These are phyloP conservation scores for Urtica urens DNA, from an alignment of 306 rosid genomes.

Conservation along the genomic window DNA sequence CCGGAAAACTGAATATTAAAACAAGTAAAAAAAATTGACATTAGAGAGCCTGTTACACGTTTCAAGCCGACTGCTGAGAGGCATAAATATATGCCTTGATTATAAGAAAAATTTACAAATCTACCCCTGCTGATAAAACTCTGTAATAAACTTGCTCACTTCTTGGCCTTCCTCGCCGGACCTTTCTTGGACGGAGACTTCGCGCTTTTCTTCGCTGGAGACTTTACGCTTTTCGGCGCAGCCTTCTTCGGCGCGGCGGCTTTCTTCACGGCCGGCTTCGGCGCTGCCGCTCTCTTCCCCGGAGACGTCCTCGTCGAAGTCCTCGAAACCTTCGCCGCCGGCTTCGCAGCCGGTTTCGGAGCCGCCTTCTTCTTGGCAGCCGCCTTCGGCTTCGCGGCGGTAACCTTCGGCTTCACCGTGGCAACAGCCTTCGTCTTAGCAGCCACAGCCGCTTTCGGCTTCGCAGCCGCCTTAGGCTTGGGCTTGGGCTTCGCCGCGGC, in stretches of 20 bases:
- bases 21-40: slow-evolving; percentile 13
- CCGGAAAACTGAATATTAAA: no score
- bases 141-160: slow-evolving; percentile 27
- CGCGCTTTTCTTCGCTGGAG: slow-evolving; percentile 32
- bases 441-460: slow-evolving; percentile 16
- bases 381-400: slow-evolving; percentile 25
- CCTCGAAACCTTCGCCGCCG: slow-evolving; percentile 53
- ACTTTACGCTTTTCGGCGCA: slow-evolving; percentile 1
- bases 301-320: slow-evolving; percentile 60
- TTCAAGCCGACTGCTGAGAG: slow-evolving; percentile 13
- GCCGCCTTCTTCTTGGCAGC: slow-evolving; percentile 27
- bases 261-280: slow-evolving; percentile 36
- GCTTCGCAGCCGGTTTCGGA: slow-evolving; percentile 35
- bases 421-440: slow-evolving; percentile 26
- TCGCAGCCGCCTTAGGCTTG: slow-evolving; percentile 21
- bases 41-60: slow-evolving; percentile 2
- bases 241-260: slow-evolving; percentile 37
- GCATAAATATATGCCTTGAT: slow-evolving; percentile 19
- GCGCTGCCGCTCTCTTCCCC: slow-evolving; percentile 39
- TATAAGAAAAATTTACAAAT: slow-evolving; percentile 40
- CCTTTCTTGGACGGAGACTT: slow-evolving; percentile 49
- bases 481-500: slow-evolving; percentile 20
- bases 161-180: slow-evolving; percentile 37
- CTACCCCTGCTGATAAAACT: slow-evolving; percentile 31
- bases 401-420: slow-evolving; percentile 20